Evolutionary conservation across 306 rosid genomes (phyloP).

Genomic region (Sophora flavescens): DNA sequence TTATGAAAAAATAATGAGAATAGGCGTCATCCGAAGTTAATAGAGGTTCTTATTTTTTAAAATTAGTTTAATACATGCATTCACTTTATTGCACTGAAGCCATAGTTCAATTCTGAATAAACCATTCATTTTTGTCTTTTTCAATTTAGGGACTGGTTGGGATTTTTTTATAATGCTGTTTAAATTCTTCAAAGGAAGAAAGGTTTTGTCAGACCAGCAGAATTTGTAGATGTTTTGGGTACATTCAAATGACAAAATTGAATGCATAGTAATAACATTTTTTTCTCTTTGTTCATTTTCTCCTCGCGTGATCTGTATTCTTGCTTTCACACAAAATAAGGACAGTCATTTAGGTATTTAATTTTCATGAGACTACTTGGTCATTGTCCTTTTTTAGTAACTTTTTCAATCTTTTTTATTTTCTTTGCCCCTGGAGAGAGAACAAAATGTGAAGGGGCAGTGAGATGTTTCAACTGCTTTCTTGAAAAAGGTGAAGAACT

Average conservation of each 20-base stretch:
- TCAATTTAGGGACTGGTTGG: neutral
- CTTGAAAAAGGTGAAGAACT: constrained; percentile 23
- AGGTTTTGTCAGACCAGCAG: neutral
- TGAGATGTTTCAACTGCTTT: constrained; percentile 19
- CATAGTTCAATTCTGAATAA: constrained; percentile 6
- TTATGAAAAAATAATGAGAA: neutral
- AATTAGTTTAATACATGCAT: neutral
- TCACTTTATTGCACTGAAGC: constrained; percentile 1
- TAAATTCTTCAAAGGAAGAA: constrained; percentile 24
- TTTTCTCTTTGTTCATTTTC: constrained; percentile 22
- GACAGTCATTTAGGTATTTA: constrained; percentile 9
- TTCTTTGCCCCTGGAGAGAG: constrained; percentile 4
- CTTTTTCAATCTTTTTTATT: neutral
- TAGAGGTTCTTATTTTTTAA: neutral
- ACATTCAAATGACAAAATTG: constrained; percentile 32
- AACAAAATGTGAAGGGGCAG: neutral
- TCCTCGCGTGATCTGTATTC: neutral
- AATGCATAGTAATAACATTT: neutral
- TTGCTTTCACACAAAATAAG: neutral
- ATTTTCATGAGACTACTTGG: constrained; percentile 17
- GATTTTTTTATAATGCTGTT: constrained; percentile 5
- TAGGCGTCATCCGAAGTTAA: neutral
- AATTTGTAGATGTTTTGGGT: constrained; percentile 25
- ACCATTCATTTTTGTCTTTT: neutral
- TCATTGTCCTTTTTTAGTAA: neutral